These are phyloP conservation scores for Dianthus caryophyllus DNA, from an alignment of 148 eudicot genomes.

Conservation along the genomic window DNA sequence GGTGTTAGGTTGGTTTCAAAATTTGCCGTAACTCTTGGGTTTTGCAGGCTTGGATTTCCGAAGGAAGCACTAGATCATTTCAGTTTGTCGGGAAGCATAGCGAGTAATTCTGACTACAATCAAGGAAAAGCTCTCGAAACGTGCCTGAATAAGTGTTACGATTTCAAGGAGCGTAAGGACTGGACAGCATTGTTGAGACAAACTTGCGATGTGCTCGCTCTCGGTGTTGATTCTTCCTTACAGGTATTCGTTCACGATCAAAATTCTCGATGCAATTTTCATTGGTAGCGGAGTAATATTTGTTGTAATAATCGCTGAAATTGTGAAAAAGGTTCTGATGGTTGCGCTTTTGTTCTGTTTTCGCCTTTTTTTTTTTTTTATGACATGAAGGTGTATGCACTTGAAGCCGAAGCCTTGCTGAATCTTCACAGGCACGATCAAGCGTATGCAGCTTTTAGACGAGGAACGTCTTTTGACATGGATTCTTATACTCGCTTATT, in stretches of 20 bases:
- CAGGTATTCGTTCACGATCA: constrained; percentile 31
- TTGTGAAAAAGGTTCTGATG: constrained; percentile 1
- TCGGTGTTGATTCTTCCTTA: constrained; percentile 61
- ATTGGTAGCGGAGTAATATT: not conserved
- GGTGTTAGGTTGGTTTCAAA: too few species aligned
- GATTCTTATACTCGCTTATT: constrained; percentile 41
- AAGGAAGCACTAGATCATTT: constrained; percentile 57
- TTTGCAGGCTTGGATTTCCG: constrained; percentile 51
- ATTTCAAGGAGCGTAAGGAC: constrained; percentile 34
- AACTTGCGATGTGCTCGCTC: constrained; percentile 33
- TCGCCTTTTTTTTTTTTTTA: constrained; percentile 2
- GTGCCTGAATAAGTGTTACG: constrained; percentile 34
- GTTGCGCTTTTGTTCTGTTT: constrained; percentile 1
- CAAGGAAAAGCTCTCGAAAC: constrained; percentile 41
- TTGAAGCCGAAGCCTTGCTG: constrained; percentile 61
- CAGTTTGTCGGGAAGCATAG: constrained; percentile 40
- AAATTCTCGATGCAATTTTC: not conserved
- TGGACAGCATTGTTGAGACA: constrained; percentile 47
- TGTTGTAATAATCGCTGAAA: not conserved
- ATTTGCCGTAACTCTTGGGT: constrained; percentile 1
- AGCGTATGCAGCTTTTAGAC: constrained; percentile 39
- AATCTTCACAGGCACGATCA: constrained; percentile 64
- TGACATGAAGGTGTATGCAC: constrained; percentile 46
- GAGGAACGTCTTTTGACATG: constrained; percentile 32
- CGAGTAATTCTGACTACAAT: constrained; percentile 31